These are phyloP conservation scores for Pseudogymnoascus verrucosus DNA, from an alignment of 2,329 filamentous ascomycete species.

Conservation along the genomic window DNA sequence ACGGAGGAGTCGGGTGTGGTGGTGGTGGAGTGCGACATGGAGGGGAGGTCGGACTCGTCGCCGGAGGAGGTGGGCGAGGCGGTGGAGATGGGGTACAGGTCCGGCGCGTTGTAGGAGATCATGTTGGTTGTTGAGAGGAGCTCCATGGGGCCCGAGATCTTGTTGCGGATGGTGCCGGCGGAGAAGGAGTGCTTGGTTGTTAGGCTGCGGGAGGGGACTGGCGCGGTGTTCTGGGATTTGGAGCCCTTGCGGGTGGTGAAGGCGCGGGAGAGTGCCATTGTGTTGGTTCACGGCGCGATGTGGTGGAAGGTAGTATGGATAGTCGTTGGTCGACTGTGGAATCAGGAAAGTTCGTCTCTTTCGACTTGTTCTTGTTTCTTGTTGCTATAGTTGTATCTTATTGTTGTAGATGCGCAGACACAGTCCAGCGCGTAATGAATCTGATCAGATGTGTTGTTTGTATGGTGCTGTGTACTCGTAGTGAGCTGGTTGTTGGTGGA, in stretches of 20 bases:
- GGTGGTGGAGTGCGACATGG: constrained; percentile 31
- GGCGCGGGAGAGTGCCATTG: constrained; percentile 56
- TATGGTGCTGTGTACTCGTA: constrained; percentile 3
- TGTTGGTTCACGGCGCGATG: constrained; percentile 12
- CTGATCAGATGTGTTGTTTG: constrained; percentile 4
- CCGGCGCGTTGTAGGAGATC: constrained; percentile 88
- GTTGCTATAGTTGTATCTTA: neutral
- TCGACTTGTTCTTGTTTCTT: neutral
- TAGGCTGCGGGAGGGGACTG: constrained; percentile 21
- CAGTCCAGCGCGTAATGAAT: constrained; percentile 6
- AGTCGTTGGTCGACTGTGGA: neutral
- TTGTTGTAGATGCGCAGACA: neutral
- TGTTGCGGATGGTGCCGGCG: constrained; percentile 33
- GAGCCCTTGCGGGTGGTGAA: constrained; percentile 60
- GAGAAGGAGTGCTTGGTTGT: constrained; percentile 23
- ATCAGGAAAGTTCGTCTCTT: neutral
- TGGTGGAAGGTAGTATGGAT: neutral
- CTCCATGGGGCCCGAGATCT: constrained; percentile 83
- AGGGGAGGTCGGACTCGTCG: constrained; percentile 63
- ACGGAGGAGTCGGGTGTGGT: constrained; percentile 38
- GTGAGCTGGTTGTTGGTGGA: constrained; percentile 7
- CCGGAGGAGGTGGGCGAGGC: constrained; percentile 50
- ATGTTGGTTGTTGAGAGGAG: constrained; percentile 93
- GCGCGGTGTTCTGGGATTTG: constrained; percentile 13
- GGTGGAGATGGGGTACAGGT: constrained; percentile 48